Base-by-base conservation (phyloP, 306 rosid species). In the Acacia crassicarpa region DNA sequence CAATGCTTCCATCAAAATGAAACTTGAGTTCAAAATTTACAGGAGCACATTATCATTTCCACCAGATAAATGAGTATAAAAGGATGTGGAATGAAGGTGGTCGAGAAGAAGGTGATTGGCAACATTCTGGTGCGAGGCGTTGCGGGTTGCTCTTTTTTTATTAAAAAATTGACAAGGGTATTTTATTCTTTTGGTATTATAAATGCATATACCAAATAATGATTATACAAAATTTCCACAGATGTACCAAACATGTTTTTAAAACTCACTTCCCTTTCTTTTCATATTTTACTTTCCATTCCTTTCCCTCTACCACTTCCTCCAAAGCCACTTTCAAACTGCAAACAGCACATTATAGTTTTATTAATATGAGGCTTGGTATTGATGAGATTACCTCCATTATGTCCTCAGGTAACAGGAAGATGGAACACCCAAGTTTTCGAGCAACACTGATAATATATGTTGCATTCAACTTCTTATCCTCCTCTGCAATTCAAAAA, bases 381-480 rank as follows among this genome's bases (percentile, higher is more conserved):
- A 75, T 13, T 30, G 20, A 59, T 27, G 58, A 72, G 40, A 69
- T 84, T 82, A 93, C 99, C 95, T 93, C 97, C 5, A 95, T 90
- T 45, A 95, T 95, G 83, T 95, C 99, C 86, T 95, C 99, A 14
- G 99, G 98, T 83, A 95, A 90, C 90, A 95, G 90, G 93, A 91
- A 95, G 80, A 95, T 89, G 89, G 99, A 93, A 86, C 99, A 95
- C 35, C 99, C 99, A 16, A 95, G 98, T 89, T 93, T 95, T 78
- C 99, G 91, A 62, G 99, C 99, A 20, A 95, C 97, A 90, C 99
- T 95, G 88, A 95, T 92, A 78, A 93, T 95, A 83, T 95, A 95
- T 27, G 98, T 95, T 46, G 99, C 94, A 85, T 95, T 95, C 93
- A 89, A n/a, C 89, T 92, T 93, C 93, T 90, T 95, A 82, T 95